phyloP scores from a whole-genome alignment of 2,329 filamentous ascomycete genomes.

The Colletotrichum noveboracense region DNA sequence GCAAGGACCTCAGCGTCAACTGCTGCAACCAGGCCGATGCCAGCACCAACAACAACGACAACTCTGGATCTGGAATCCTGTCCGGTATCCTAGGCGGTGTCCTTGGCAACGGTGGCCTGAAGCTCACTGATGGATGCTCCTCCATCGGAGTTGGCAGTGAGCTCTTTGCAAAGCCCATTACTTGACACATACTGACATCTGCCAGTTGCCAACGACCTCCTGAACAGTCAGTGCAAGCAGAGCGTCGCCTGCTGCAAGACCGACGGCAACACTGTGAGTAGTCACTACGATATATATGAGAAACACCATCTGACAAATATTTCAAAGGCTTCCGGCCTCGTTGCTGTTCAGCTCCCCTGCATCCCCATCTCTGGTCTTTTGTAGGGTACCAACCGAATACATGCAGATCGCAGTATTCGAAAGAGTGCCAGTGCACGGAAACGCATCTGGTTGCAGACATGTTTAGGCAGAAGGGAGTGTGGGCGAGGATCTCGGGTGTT shows the following conservation, averaged over 20 bases:
- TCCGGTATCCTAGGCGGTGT: not conserved
- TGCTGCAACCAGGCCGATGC: not conserved
- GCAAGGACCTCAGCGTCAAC: not conserved
- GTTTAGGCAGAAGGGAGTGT: rapidly evolving
- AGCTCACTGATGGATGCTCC: not conserved
- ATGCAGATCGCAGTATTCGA: not conserved
- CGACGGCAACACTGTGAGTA: not conserved
- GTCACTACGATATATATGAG: not conserved
- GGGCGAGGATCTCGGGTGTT: not conserved
- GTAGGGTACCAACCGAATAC: not conserved
- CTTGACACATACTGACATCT: not conserved
- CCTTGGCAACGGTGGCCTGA: not conserved
- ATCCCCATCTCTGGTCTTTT: not conserved
- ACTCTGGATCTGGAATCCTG: not conserved
- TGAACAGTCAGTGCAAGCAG: not conserved
- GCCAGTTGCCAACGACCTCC: not conserved
- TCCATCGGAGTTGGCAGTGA: not conserved
- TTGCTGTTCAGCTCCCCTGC: not conserved
- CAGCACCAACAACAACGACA: not conserved
- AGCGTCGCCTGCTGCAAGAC: not conserved
- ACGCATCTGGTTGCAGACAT: not conserved
- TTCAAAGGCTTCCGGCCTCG: not conserved
- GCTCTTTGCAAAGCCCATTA: not conserved
- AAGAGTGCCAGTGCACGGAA: not conserved
- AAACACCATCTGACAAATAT: not conserved